Evolutionary conservation across 2,329 filamentous ascomycete genomes (phyloP).

Genomic region (Epichloe sylvatica): DNA sequence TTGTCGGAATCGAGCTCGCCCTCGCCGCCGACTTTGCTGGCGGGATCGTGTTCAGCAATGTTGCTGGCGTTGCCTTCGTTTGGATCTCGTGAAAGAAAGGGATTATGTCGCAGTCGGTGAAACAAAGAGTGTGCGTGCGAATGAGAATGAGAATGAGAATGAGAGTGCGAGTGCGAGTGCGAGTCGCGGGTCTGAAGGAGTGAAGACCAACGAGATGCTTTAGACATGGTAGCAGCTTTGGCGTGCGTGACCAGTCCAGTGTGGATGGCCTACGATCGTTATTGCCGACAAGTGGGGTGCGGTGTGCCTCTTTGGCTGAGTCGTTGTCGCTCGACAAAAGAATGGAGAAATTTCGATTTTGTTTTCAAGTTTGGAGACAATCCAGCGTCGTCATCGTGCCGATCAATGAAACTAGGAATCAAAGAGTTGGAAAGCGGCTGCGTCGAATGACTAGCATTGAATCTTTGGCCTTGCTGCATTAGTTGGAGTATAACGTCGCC

Average conservation of each 20-base stretch:
- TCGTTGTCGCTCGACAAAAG: constrained; percentile 6
- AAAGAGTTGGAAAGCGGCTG: not conserved
- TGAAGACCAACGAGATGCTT: constrained; percentile 22
- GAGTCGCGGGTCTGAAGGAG: constrained; percentile 22
- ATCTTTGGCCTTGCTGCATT: not conserved
- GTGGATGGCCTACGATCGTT: constrained; percentile 9
- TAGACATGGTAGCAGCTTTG: constrained; percentile 19
- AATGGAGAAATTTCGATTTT: not conserved
- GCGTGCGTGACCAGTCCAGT: constrained; percentile 5
- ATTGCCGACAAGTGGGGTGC: constrained; percentile 6
- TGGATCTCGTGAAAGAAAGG: constrained; percentile 7
- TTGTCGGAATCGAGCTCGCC: constrained; percentile 4
- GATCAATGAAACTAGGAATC: not conserved
- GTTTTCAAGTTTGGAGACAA: not conserved
- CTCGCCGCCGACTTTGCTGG: constrained; percentile 14
- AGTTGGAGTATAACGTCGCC: not conserved
- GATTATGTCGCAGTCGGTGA: constrained; percentile 8
- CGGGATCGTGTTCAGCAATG: constrained; percentile 10
- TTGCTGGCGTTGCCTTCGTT: constrained; percentile 6
- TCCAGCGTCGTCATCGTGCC: constrained; percentile 5
- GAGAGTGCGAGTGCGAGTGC: constrained; percentile 12
- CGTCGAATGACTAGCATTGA: not conserved
- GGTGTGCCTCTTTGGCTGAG: not conserved
- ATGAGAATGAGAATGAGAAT: constrained; percentile 11
- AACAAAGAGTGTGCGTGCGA: constrained; percentile 15